Evolutionary conservation across 2,329 filamentous ascomycete genomes (phyloP), one percentile per base, ranked within the genome.

Genomic region (Paradendryphiella salina): DNA sequence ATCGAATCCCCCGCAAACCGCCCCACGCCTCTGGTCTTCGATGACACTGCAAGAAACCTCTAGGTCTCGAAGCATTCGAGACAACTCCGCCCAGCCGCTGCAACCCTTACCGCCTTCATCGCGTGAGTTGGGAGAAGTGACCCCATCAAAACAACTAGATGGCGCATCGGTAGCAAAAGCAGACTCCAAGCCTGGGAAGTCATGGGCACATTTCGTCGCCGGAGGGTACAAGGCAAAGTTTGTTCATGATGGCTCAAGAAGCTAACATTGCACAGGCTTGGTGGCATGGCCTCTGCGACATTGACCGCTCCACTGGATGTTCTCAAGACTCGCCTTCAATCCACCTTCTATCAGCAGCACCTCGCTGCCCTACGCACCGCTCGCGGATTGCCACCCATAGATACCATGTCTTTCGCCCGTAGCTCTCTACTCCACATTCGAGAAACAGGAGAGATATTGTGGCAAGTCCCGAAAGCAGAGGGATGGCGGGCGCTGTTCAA

Each of bases 241-340:
- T 38, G 29, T 28, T 20, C n/a, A 26, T 83, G n/a, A 20, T 20
- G 18, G 7, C 29, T 26, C 37, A 13, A 18, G 43, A 36, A 31
- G 42, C 61, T 69, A 35, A 70, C 52, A 31, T 4, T n/a, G 18
- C 31, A 55, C 60, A 96, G 92, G 34, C 76, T 90, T 44, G 92
- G 92, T 63, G 92, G 92, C 62, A 95, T 96, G 86, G 91, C 90
- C 14, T 87, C 93, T 9, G 89, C 93, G 18, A 86, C 89, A n/a
- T 76, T 96, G n/a, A 96, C 93, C 1, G 91, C 90, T 7, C 93
- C 93, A 17, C 87, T 97, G 52, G 93, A 96, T 69, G 92, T 96
- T 26, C 82, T 97, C 42, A 96, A 96, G 74, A 97, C 93, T 9
- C 85, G 93, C 29, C 80, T 97, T 3, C 93, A 97, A 73, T 95